phyloP scores from a whole-genome alignment of 2,329 filamentous ascomycete species.

The Sporothrix schenckii region DNA sequence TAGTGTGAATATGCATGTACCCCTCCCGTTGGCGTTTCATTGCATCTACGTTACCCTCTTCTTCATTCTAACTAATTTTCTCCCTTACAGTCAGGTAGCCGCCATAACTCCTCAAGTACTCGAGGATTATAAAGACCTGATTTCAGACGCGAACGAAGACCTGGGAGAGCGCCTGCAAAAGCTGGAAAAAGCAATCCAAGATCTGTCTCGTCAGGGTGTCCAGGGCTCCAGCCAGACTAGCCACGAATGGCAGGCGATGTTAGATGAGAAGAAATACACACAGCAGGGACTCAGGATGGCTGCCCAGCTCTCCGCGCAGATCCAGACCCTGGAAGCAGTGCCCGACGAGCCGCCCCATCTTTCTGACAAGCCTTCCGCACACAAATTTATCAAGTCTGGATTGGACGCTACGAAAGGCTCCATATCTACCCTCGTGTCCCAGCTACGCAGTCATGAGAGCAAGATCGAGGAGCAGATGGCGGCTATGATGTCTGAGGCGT shows the following conservation, averaged over 20 bases:
- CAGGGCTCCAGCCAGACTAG: neutral
- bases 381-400: constrained; percentile 10
- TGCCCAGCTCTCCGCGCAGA: constrained; percentile 12
- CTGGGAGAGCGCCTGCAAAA: constrained; percentile 17
- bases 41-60: neutral
- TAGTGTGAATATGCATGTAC: constrained; percentile 18
- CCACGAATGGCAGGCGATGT: constrained; percentile 6
- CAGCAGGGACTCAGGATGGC: constrained; percentile 18
- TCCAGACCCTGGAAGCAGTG: constrained; percentile 1
- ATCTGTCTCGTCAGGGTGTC: constrained; percentile 2
- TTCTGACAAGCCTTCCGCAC: constrained; percentile 8
- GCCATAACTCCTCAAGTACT: too few species aligned
- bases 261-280: constrained; percentile 17
- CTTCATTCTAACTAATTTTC: too few species aligned
- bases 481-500: neutral
- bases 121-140: too few species aligned
- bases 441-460: constrained; percentile 3
- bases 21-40: neutral
- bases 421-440: constrained; percentile 17
- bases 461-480: constrained; percentile 8
- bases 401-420: constrained; percentile 4
- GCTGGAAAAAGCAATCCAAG: constrained; percentile 15
- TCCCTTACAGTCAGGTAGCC: too few species aligned
- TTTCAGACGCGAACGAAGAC: neutral
- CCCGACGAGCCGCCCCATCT: constrained; percentile 11